Percentiles rank a stretch among this genome's conserved stretches.
Conservation (phyloP, 164 flowering plant species). For the Vitis amurensis region DNA sequence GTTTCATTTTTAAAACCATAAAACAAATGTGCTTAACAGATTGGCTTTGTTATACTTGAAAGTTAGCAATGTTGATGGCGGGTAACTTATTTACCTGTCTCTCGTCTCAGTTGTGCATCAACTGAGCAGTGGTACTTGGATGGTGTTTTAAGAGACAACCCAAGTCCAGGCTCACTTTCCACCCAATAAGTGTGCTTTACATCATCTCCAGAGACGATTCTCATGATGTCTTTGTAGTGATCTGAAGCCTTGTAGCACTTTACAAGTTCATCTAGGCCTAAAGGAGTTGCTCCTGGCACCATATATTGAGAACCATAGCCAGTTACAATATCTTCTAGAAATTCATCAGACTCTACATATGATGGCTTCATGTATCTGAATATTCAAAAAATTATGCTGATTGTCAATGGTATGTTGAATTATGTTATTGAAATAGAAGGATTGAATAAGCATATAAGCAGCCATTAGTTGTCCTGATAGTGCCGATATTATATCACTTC, state of each 20-base stretch:
- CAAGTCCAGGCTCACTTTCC: slow-evolving; percentile 32
- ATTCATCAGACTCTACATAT: slow-evolving; percentile 22
- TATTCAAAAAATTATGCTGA: not conserved
- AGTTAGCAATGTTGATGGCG: no score
- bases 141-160: slow-evolving; percentile 24
- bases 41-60: no score
- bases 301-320: slow-evolving; percentile 25
- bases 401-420: not conserved
- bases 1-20: no score
- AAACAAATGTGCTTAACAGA: no score
- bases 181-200: slow-evolving; percentile 24
- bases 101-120: slow-evolving; percentile 15
- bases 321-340: slow-evolving; percentile 25
- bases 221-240: slow-evolving; percentile 34
- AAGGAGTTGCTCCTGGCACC: slow-evolving; percentile 14
- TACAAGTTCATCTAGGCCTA: slow-evolving; percentile 18
- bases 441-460: no score
- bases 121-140: slow-evolving; percentile 19
- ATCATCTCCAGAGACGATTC: slow-evolving; percentile 22
- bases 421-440: no score
- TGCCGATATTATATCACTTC: not conserved
- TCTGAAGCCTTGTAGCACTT: slow-evolving; percentile 25
- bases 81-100: slow-evolving; percentile 15
- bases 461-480: no score
- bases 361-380: slow-evolving; percentile 26